These are phyloP conservation scores for Erodium texanum DNA, from an alignment of 441 rosid species.

Conservation along the genomic window DNA sequence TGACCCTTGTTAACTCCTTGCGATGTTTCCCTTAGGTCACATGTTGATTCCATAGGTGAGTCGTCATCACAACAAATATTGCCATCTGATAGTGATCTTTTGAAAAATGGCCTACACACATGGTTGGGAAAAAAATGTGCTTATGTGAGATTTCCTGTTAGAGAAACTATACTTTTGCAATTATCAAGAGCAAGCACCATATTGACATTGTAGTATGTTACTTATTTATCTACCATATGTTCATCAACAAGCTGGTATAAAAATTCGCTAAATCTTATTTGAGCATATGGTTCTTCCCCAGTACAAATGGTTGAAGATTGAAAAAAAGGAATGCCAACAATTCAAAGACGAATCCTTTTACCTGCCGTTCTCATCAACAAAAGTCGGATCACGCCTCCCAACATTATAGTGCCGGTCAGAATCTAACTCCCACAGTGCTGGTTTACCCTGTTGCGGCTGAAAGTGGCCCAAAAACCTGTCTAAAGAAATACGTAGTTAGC, in stretches of 20 bases:
- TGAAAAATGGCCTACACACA: slow-evolving; percentile 42
- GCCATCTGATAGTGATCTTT: slow-evolving; percentile 89
- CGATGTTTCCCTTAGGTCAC: slow-evolving; percentile 29
- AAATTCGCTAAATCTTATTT: background rate
- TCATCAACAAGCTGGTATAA: background rate
- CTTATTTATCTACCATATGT: background rate
- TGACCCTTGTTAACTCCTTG: slow-evolving; percentile 36
- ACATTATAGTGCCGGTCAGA: slow-evolving; percentile 64
- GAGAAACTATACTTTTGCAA: too few relatives aligned
- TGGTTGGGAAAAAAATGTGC: too few relatives aligned
- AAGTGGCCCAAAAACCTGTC: slow-evolving; percentile 89
- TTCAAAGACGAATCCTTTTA: slow-evolving; percentile 16
- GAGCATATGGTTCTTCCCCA: background rate
- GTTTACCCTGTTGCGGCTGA: slow-evolving; percentile 73
- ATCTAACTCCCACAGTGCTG: slow-evolving; percentile 84
- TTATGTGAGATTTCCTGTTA: too few relatives aligned
- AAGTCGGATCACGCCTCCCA: slow-evolving; percentile 38
- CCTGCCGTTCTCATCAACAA: slow-evolving; percentile 43
- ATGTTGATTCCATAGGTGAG: slow-evolving; percentile 28
- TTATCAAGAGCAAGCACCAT: background rate
- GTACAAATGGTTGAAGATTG: background rate
- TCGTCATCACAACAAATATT: slow-evolving; percentile 50
- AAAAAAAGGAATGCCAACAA: background rate
- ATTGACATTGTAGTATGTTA: background rate
- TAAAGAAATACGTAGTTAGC: slow-evolving; percentile 10